phyloP scores from a whole-genome alignment of 2,329 filamentous ascomycete species.

The Aspergillus ibericus region DNA sequence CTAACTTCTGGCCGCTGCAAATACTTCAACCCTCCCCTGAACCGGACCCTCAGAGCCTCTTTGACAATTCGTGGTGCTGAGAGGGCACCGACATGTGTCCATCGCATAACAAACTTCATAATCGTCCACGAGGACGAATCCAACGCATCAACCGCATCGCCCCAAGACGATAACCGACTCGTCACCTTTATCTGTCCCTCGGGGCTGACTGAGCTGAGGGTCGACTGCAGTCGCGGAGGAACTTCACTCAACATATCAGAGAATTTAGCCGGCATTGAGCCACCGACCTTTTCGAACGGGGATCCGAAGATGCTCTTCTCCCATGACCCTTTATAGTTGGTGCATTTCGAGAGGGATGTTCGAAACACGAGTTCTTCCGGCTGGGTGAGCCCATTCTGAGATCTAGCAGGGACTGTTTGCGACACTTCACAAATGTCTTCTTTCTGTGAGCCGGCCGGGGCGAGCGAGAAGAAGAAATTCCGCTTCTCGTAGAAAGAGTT shows the following conservation, averaged over 20 bases:
- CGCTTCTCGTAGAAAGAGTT: constrained; percentile 16
- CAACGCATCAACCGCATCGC: constrained; percentile 5
- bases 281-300: constrained; percentile 13
- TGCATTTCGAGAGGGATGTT: neutral
- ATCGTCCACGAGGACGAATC: neutral
- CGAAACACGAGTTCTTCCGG: neutral
- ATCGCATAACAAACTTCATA: constrained; percentile 1
- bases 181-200: constrained; percentile 9
- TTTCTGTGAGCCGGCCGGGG: neutral
- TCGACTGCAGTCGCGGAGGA: constrained; percentile 6
- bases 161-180: constrained; percentile 14
- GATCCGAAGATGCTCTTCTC: constrained; percentile 9
- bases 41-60: constrained; percentile 13
- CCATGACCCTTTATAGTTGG: neutral
- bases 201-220: constrained; percentile 1
- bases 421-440: neutral
- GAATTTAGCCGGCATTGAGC: neutral
- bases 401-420: too few species aligned
- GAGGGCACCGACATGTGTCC: constrained; percentile 5
- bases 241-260: constrained; percentile 2
- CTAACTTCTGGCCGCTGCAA: constrained; percentile 10
- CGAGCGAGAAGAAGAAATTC: constrained; percentile 9
- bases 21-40: constrained; percentile 14
- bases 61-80: constrained; percentile 11
- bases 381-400: neutral